phyloP scores from a whole-genome alignment of 1,139 yeast species.

The Candida freyschussii region DNA sequence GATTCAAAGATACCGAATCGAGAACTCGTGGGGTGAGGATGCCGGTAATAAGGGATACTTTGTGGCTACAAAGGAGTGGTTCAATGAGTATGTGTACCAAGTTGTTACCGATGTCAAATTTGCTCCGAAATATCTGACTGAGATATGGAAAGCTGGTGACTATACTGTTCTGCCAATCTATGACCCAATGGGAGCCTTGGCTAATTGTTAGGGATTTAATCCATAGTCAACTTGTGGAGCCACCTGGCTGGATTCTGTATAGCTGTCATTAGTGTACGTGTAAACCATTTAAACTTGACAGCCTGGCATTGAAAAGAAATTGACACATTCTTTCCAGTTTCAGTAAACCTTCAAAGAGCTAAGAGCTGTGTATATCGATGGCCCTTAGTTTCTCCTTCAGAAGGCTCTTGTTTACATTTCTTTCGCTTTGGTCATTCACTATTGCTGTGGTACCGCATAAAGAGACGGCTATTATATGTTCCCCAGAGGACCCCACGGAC shows the following conservation, averaged over 20 bases:
- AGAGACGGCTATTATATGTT: slow-evolving; percentile 6
- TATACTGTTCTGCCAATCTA: slow-evolving; percentile 65
- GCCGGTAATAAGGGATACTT: slow-evolving; percentile 72
- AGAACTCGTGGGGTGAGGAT: slow-evolving; percentile 82
- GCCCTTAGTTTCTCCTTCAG: no score
- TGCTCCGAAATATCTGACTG: slow-evolving; percentile 38
- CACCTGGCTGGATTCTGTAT: no score
- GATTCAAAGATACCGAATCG: slow-evolving; percentile 77
- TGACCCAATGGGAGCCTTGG: slow-evolving; percentile 88
- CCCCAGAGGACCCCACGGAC: slow-evolving; percentile 25
- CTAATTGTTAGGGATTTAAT: no score
- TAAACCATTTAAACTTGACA: no score
- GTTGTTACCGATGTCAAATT: slow-evolving; percentile 62
- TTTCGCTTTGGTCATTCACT: no score
- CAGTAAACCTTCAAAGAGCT: no score
- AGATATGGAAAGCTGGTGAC: slow-evolving; percentile 48
- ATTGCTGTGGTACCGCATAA: slow-evolving; percentile 5
- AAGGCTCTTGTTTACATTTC: no score
- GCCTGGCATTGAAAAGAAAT: no score
- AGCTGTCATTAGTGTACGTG: no score
- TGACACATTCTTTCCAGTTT: no score
- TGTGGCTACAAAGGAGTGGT: slow-evolving; percentile 79
- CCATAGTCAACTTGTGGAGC: no score
- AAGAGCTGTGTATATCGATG: no score
- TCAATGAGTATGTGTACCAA: slow-evolving; percentile 79